These are phyloP conservation scores for Thecamonas trahens DNA, from an alignment of 78 protist genomes.

Conservation along the genomic window DNA sequence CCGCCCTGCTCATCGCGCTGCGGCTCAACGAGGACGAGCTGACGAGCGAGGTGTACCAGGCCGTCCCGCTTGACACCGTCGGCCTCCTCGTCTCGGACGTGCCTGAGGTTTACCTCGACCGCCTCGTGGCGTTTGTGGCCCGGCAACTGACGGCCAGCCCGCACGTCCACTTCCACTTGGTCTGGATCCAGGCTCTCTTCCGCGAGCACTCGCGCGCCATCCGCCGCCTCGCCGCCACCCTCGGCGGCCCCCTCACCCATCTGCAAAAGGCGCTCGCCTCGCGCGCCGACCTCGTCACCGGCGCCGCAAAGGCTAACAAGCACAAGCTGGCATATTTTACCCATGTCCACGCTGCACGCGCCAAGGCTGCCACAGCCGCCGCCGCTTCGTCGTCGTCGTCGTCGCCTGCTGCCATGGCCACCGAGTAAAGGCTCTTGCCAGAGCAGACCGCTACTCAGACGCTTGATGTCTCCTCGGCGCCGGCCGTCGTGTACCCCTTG, in stretches of 20 bases:
- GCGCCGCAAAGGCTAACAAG: background rate
- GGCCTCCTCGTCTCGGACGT: constrained; percentile 39
- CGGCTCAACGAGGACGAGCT: constrained; percentile 59
- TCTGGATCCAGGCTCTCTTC: constrained; percentile 42
- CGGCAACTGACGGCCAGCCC: constrained; percentile 22
- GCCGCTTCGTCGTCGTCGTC: too few species aligned
- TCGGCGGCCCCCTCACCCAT: background rate
- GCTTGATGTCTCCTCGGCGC: too few species aligned
- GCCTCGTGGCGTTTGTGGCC: constrained; percentile 49
- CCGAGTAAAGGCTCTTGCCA: too few species aligned
- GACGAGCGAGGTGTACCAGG: constrained; percentile 32
- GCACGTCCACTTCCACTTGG: constrained; percentile 61
- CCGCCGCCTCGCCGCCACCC: background rate
- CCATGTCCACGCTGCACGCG: too few species aligned
- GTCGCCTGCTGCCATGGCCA: too few species aligned
- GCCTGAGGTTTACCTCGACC: constrained; percentile 19
- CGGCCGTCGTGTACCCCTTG: too few species aligned
- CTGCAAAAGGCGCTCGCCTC: background rate
- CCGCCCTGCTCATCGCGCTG: constrained; percentile 66
- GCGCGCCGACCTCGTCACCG: background rate
- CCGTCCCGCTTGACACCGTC: constrained; percentile 38
- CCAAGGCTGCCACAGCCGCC: too few species aligned
- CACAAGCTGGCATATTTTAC: background rate
- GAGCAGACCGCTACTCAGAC: too few species aligned
- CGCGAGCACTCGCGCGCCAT: constrained; percentile 48